Evolutionary conservation across 2,329 filamentous ascomycete species (phyloP), one percentile per base, ranked within the genome.

Genomic region (Clonostachys byssicola): DNA sequence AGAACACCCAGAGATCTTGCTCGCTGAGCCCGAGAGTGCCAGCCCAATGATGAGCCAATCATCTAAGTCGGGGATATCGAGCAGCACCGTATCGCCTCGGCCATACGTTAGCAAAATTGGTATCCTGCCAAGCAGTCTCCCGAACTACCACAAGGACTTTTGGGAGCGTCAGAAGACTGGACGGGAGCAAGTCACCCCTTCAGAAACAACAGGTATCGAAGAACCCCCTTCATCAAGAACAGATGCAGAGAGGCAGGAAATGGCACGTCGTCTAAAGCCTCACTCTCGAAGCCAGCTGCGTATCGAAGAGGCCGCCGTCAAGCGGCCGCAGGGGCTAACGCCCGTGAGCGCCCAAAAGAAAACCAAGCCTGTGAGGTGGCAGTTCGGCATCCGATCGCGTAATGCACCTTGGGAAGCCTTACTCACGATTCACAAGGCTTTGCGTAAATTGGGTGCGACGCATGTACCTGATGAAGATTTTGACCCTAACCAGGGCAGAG

Each of bases 361-460:
- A 64, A 70, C 77, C 6, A 91, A 89, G 60, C 88, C 88, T 2
- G 89, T 92, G 14, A 89, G 92, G 54, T 99, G 94, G 94, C 94
- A 99, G 64, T 99, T 99, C 62, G 94, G 94, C 48, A 99, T 99
- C 51, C 83, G 94, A 36, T 96, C 90, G 42, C 84, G 94, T 43
- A 99, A 97, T 60, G 88, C 90, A 47, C 94, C 94, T 1, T 90
- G 92, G 58, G 94, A 99, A 65, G 94, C 94, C 0, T 87, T 99
- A 66, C 74, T 95, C 23, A 96, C 92, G 59, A 94, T 99, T 47
- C 96, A 96, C 74, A 91, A 92, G 64, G 92, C 94, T 1, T 73
- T 99, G 40, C 77, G 85, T 51, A 92, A 92, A 55, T 85, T 96
- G 59, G 92, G 90, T 34, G 94, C 92, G 12, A 85, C 91, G 44